Evolutionary conservation across 352 stramenopile species (phyloP), one percentile per base, ranked within the genome.

Genomic region (Globisporangium alternatum): DNA sequence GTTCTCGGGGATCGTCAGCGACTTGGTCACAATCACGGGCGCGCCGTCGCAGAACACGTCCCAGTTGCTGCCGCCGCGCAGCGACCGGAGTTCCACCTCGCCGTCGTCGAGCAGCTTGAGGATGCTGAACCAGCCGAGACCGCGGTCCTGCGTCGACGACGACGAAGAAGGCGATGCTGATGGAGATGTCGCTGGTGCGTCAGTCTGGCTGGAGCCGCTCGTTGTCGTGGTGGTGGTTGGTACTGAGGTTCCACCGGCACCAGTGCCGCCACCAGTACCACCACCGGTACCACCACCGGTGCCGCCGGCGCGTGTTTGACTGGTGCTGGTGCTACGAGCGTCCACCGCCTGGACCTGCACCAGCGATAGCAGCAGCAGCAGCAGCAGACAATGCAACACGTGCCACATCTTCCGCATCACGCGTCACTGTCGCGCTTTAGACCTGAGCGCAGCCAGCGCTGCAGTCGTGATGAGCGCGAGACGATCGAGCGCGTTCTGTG

Each of bases 21-120:
- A 63, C 15, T 43, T 55, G 22, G 56, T 63, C 41, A 63, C 56
- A 41, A 63, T 13, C 13, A 53, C 30, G n/a, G 56, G 41, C 8
- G 41, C 41, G 41, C 56, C 41, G 17, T 31, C 54, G 17, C 54
- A 60, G n/a, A 60, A 60, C 5, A 10, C 30, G 21, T 48, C 35
- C 54, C 54, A 60, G 19, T 37, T 31, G 30, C 6, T 30, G 37
- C 54, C 54, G 13, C 54, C 54, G 15, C 35, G 54, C 22, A 60
- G 33, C 35, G 54, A 31, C 25, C 54, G 54, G 10, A 60, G 54
- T 12, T 60, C 28, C n/a, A 45, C 35, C 19, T 60, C 54, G 5
- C 54, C 54, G 35, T 60, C 54, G 5, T 35, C 41, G n/a, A 60
- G 54, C 54, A 33, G 54, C 35, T 41, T 60, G 10, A 60, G 54